Percentiles rank a stretch among this genome's conserved stretches.
Evolutionary conservation across 2,329 filamentous ascomycete species (phyloP).

Genomic region (Furcasterigmium furcatum): DNA sequence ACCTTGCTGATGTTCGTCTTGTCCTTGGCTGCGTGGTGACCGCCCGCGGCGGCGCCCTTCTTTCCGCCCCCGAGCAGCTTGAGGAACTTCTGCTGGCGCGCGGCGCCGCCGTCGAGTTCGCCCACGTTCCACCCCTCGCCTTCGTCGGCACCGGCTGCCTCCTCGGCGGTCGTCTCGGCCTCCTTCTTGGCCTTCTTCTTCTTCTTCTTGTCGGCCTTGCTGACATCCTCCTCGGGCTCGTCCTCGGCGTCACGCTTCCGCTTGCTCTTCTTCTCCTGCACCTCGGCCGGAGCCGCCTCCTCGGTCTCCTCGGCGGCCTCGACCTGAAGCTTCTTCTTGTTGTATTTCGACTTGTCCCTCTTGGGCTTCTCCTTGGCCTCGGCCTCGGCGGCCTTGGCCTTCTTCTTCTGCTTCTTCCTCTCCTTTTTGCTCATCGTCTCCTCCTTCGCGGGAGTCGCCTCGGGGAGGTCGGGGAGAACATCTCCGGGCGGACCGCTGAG

Average conservation of each 20-base stretch:
- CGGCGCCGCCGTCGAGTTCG: slow-evolving; percentile 45
- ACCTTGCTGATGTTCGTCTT: slow-evolving; percentile 30
- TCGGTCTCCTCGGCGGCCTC: slow-evolving; percentile 3
- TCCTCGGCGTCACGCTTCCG: slow-evolving; percentile 16
- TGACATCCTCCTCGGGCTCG: slow-evolving; percentile 20
- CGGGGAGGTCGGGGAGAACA: neutral
- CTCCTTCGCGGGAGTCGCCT: slow-evolving; percentile 15
- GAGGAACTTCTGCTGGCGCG: slow-evolving; percentile 54
- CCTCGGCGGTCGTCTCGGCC: slow-evolving; percentile 9
- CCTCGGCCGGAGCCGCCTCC: slow-evolving; percentile 11
- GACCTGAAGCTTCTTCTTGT: slow-evolving; percentile 10
- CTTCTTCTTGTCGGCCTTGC: slow-evolving; percentile 19
- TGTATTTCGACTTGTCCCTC: slow-evolving; percentile 13
- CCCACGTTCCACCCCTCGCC: slow-evolving; percentile 50
- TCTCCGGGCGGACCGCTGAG: slow-evolving; percentile 6
- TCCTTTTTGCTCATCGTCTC: slow-evolving; percentile 22
- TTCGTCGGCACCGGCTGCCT: slow-evolving; percentile 16
- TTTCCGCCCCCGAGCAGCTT: slow-evolving; percentile 53
- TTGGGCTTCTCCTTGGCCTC: slow-evolving; percentile 14
- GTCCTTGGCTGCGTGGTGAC: slow-evolving; percentile 13
- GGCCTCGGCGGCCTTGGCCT: slow-evolving; percentile 8
- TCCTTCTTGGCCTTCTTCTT: slow-evolving; percentile 17
- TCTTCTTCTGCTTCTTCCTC: slow-evolving; percentile 15
- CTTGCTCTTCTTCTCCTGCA: slow-evolving; percentile 20
- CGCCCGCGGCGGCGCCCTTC: slow-evolving; percentile 20